A percentile compares a stretch with the other conserved stretches of the same genome.
Evolutionary conservation across 352 stramenopile species (phyloP).

Genomic region (Phytophthora lateralis): DNA sequence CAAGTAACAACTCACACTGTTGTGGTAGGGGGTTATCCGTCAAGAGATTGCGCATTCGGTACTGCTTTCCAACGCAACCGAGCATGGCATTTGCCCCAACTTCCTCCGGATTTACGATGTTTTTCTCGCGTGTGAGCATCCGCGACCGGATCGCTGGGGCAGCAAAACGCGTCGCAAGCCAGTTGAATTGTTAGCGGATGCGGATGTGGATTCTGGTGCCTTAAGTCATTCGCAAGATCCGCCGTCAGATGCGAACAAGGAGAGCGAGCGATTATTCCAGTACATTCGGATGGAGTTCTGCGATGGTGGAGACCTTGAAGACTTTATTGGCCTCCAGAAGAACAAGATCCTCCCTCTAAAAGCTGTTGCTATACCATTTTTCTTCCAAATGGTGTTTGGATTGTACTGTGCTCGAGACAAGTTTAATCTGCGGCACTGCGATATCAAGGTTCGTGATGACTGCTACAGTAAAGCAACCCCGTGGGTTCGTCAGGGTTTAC

Average conservation of each 20-base stretch:
- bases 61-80: constrained; percentile 90
- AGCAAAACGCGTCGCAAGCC: constrained; percentile 67
- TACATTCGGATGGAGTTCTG: constrained; percentile 99
- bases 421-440: constrained; percentile 96
- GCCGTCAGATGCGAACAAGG: constrained; percentile 1
- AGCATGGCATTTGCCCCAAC: constrained; percentile 92
- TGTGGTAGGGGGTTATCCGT: constrained; percentile 75
- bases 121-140: constrained; percentile 86
- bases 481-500: not conserved
- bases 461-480: not conserved
- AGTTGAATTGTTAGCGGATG: constrained; percentile 53
- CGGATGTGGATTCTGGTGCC: constrained; percentile 14
- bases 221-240: constrained; percentile 3
- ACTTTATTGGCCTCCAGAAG: constrained; percentile 91
- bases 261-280: constrained; percentile 75
- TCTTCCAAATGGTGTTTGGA: constrained; percentile 98
- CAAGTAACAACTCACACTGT: not conserved
- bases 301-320: constrained; percentile 95
- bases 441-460: constrained; percentile 91
- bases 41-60: constrained; percentile 95
- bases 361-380: constrained; percentile 76
- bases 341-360: constrained; percentile 62
- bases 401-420: constrained; percentile 92
- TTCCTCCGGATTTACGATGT: constrained; percentile 94
- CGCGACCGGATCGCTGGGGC: constrained; percentile 60